These are phyloP conservation scores for Bocquillonia castaneifolia DNA, from an alignment of 441 rosid species.

Conservation along the genomic window DNA sequence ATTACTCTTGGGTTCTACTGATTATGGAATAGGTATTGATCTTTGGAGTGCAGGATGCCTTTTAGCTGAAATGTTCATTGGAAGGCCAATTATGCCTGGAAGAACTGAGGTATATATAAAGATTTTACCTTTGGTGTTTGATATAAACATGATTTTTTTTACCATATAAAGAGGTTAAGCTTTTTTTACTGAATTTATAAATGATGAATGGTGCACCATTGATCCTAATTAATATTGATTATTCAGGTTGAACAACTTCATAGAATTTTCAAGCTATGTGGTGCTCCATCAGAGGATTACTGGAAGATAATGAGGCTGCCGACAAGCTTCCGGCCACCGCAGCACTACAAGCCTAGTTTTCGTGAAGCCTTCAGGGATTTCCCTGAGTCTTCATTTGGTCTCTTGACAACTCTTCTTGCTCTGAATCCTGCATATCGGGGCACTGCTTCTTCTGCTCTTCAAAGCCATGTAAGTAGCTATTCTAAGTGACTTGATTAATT, in stretches of 20 bases:
- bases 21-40: slow-evolving; percentile 78
- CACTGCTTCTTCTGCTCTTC: slow-evolving; percentile 64
- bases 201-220: background rate
- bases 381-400: slow-evolving; percentile 46
- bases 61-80: slow-evolving; percentile 68
- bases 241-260: slow-evolving; percentile 85
- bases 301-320: slow-evolving; percentile 68
- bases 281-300: slow-evolving; percentile 76
- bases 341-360: slow-evolving; percentile 59
- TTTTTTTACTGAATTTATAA: too few species aligned
- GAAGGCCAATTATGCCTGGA: slow-evolving; percentile 87
- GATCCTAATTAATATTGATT: too few species aligned
- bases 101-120: slow-evolving; percentile 78
- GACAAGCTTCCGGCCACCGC: slow-evolving; percentile 65
- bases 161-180: too few species aligned
- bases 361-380: slow-evolving; percentile 57
- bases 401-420: slow-evolving; percentile 54
- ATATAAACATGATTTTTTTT: too few species aligned
- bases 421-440: slow-evolving; percentile 72
- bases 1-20: slow-evolving; percentile 63
- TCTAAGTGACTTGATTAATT: too few species aligned
- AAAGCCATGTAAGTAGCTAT: slow-evolving; percentile 42
- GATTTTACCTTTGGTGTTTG: too few species aligned
- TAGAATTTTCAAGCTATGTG: slow-evolving; percentile 80
- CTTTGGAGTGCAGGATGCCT: slow-evolving; percentile 90